phyloP scores from a whole-genome alignment of 257 asterid species.

The Leptodermis oblonga region DNA sequence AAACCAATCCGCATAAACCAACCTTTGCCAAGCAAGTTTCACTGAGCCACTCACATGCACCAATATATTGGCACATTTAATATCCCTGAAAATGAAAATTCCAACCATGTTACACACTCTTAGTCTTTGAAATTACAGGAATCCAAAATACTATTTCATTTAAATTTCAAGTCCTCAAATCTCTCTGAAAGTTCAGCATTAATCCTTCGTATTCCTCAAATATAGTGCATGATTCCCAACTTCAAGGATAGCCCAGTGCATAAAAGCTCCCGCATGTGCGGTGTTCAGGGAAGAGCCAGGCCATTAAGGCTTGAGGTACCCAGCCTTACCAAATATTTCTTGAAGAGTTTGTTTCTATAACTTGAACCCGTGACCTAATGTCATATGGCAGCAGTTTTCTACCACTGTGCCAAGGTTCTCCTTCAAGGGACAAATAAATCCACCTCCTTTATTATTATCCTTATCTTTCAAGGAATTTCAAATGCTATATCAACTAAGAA shows the following conservation, averaged over 20 bases:
- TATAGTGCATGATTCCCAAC: not conserved
- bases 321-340: too few species aligned
- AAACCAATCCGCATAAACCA: constrained; percentile 3
- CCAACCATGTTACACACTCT: not conserved
- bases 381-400: too few species aligned
- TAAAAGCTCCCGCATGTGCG: too few species aligned
- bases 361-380: too few species aligned
- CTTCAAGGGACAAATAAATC: constrained; percentile 10
- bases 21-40: constrained; percentile 99
- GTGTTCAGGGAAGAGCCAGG: too few species aligned
- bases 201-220: not conserved
- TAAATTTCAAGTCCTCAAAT: not conserved
- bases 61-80: constrained; percentile 91
- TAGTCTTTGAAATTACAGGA: not conserved
- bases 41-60: constrained; percentile 81
- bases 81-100: constrained; percentile 57
- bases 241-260: too few species aligned
- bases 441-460: not conserved
- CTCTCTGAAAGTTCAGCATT: not conserved
- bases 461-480: not conserved
- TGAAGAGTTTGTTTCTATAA: too few species aligned
- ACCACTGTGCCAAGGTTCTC: too few species aligned
- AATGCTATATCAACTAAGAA: not conserved
- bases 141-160: not conserved
- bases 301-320: too few species aligned